These are phyloP conservation scores for Neltuma alba DNA, from an alignment of 306 rosid species.

Conservation along the genomic window DNA sequence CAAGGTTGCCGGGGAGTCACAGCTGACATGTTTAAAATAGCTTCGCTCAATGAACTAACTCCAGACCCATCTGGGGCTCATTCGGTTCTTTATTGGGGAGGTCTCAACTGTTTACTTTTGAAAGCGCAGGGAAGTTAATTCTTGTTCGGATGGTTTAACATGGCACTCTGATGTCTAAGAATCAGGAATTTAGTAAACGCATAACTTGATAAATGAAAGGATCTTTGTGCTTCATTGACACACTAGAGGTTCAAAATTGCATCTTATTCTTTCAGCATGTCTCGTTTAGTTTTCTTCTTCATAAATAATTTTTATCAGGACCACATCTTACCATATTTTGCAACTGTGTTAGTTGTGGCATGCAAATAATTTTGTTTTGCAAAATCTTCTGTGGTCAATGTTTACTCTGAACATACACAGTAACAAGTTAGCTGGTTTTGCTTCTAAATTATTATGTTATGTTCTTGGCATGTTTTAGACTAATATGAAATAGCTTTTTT, in stretches of 20 bases:
- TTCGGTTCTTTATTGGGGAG: background rate
- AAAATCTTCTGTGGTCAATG: background rate
- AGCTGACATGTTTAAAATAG: background rate
- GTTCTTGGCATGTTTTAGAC: constrained; percentile 11
- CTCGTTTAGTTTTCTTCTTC: background rate
- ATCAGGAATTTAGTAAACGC: background rate
- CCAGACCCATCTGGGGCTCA: background rate
- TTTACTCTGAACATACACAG: background rate
- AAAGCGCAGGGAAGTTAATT: background rate
- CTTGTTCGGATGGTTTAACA: background rate
- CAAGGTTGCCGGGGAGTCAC: background rate
- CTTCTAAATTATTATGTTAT: background rate
- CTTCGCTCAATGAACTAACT: background rate
- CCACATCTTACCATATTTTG: background rate
- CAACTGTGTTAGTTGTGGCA: background rate
- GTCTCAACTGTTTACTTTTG: background rate
- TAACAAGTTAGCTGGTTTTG: background rate
- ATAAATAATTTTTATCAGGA: background rate
- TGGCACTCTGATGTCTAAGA: constrained; percentile 11
- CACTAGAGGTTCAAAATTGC: background rate
- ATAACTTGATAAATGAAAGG: background rate
- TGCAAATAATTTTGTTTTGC: background rate
- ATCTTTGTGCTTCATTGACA: background rate
- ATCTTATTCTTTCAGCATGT: background rate
- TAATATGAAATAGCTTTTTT: background rate